Conservation (phyloP, 768 basidiomycete genomes). For the Lepiota brunneoincarnata region DNA sequence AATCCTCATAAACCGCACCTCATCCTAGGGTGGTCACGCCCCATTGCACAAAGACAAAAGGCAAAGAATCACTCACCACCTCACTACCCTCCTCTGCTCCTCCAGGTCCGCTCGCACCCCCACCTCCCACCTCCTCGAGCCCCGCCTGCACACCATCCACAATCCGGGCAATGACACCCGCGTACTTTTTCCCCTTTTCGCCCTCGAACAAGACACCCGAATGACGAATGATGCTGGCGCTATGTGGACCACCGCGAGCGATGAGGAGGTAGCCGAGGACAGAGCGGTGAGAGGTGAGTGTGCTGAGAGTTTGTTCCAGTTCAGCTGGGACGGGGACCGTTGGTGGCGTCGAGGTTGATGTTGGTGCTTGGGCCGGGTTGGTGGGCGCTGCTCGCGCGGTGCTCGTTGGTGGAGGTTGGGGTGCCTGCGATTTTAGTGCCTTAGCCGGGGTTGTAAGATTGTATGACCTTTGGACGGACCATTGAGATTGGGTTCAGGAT, state of each 20-base stretch:
- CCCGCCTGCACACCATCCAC: conserved; percentile 79
- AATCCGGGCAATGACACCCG: conserved; percentile 67
- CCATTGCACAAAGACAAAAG: neutral
- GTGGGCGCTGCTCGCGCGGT: conserved; percentile 16
- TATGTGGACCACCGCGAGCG: conserved; percentile 55
- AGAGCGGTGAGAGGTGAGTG: conserved; percentile 77
- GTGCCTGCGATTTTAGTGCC: neutral
- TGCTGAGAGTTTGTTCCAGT: conserved; percentile 73
- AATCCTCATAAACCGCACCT: conserved; percentile 85
- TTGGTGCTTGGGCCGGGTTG: conserved; percentile 17
- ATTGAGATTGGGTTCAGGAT: neutral
- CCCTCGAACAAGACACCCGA: conserved; percentile 86
- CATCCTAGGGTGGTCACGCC: conserved; percentile 52
- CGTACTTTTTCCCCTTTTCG: conserved; percentile 77
- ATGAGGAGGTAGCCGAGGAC: conserved; percentile 87
- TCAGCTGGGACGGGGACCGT: conserved; percentile 58
- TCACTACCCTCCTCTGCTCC: conserved; percentile 37
- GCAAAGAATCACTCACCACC: conserved; percentile 40
- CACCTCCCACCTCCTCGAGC: conserved; percentile 71
- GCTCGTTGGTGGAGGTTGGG: neutral
- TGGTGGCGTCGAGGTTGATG: conserved; percentile 6
- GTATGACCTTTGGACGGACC: neutral
- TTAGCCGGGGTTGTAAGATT: neutral
- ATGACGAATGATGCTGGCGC: conserved; percentile 78
- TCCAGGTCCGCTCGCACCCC: conserved; percentile 30